Base-by-base conservation (phyloP, 306 rosid species). In the Crotalaria pallida region DNA sequence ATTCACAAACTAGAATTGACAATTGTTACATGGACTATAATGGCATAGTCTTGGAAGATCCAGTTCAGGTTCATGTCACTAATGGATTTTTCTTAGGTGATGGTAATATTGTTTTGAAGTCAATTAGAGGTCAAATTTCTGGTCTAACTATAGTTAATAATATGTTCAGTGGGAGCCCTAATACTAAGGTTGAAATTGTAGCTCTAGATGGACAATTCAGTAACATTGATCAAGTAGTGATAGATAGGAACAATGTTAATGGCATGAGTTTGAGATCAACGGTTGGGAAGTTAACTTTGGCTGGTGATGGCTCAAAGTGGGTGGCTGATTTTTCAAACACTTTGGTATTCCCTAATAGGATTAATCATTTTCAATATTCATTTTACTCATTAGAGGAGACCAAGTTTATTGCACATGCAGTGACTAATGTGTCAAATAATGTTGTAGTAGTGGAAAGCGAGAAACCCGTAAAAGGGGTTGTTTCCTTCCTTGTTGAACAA, bases 21-120 rank as follows among this genome's bases (percentile, higher is more conserved):
- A 87, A 78, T 21, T 84, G 88, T 58, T 82, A 82, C 86, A 50
- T 87, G 80, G 92, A 87, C 64, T 87, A 53, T 60, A 87, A 76
- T 4, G 60, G 52, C 7, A 82, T 87, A 21, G 88, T 84, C 0
- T 66, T 87, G 77, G 92, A 87, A 70, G 92, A 87, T 61, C 92
- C 89, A 0, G 83, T 84, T 43, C 89, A 87, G 76, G 89, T 84
- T 72, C 89, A 84, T 78, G 89, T 87, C 13, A 87, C 86, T 0
- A 78, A 87, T 67, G 92, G 83, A 3, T 82, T 87, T 56, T 87
- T 84, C 78, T 38, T 82, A 3, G 92, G 92, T 0, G 86, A 75
- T 73, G 89, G 83, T 27, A 84, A 84, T 51, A 27, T 87, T 47
- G 86, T 82, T 41, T 51, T 87, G 75, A 87, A 74, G 69, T 82